phyloP scores from a whole-genome alignment of 2,329 filamentous ascomycete species.

The Talaromyces verruculosus region DNA sequence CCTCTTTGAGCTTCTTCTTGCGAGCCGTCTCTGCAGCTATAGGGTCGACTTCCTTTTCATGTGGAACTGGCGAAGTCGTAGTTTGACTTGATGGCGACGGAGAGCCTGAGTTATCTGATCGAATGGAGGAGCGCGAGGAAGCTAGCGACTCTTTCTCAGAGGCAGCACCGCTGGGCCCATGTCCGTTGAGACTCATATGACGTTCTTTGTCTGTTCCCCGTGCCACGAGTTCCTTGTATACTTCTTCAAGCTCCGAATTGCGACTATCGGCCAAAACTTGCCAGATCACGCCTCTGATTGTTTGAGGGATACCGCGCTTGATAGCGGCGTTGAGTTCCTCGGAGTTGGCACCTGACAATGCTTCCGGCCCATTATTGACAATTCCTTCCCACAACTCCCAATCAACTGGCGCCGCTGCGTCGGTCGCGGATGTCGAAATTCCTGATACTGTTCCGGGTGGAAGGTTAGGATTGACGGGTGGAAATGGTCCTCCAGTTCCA shows the following conservation, averaged over 20 bases:
- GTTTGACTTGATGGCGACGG: constrained; percentile 58
- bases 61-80: constrained; percentile 54
- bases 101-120: constrained; percentile 70
- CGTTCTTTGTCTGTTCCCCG: constrained; percentile 80
- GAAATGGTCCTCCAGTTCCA: constrained; percentile 39
- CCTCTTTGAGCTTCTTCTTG: constrained; percentile 77
- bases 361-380: constrained; percentile 89
- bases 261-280: constrained; percentile 95
- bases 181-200: constrained; percentile 56
- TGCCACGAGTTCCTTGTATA: constrained; percentile 79
- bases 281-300: constrained; percentile 98
- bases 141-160: constrained; percentile 63
- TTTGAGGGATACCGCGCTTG: constrained; percentile 87
- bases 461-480: constrained; percentile 66
- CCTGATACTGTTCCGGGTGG: constrained; percentile 85
- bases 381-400: constrained; percentile 98
- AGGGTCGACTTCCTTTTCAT: constrained; percentile 66
- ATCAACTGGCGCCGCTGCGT: constrained; percentile 73
- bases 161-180: constrained; percentile 51
- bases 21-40: constrained; percentile 64
- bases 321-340: constrained; percentile 90
- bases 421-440: constrained; percentile 67
- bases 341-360: constrained; percentile 80
- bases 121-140: constrained; percentile 82
- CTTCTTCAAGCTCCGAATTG: constrained; percentile 79